Evolutionary conservation across 805 yeast species (phyloP).

Genomic region (Candida tammaniensis): DNA sequence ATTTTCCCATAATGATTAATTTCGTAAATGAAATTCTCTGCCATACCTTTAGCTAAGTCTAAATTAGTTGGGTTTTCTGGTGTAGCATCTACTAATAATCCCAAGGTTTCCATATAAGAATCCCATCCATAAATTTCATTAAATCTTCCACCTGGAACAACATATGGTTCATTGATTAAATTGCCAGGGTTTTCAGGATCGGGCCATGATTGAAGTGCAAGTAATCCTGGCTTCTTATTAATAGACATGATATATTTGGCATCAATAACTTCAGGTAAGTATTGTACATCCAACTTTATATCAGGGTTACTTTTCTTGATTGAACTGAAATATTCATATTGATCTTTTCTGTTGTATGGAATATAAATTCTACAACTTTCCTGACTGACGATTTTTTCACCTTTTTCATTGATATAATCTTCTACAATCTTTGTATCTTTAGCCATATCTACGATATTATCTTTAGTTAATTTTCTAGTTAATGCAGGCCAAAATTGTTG

Average conservation of each 20-base stretch:
- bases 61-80: conserved; percentile 38
- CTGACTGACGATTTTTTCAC: conserved; percentile 33
- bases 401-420: conserved; percentile 34
- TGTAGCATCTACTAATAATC: conserved; percentile 60
- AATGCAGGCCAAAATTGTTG: conserved; percentile 78
- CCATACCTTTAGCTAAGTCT: conserved; percentile 83
- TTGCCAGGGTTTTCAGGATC: conserved; percentile 52
- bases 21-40: conserved; percentile 87
- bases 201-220: conserved; percentile 71
- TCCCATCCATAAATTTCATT: conserved; percentile 99
- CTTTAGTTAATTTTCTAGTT: conserved; percentile 66
- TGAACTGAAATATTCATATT: conserved; percentile 61
- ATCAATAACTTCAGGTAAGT: conserved; percentile 71
- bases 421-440: conserved; percentile 72
- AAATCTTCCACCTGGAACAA: conserved; percentile 96
- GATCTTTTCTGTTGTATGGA: conserved; percentile 68
- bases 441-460: conserved; percentile 67
- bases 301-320: conserved; percentile 56
- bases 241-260: conserved; percentile 75
- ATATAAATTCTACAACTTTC: conserved; percentile 75
- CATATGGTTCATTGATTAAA: conserved; percentile 73
- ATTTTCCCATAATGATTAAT: conserved; percentile 89
- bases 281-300: conserved; percentile 65
- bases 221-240: conserved; percentile 79
- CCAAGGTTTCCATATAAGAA: conserved; percentile 87